A percentile compares a stretch with the other conserved stretches of the same genome.
phyloP scores from a whole-genome alignment of 2,329 filamentous ascomycete genomes.

The Achaetomium macrosporum region DNA sequence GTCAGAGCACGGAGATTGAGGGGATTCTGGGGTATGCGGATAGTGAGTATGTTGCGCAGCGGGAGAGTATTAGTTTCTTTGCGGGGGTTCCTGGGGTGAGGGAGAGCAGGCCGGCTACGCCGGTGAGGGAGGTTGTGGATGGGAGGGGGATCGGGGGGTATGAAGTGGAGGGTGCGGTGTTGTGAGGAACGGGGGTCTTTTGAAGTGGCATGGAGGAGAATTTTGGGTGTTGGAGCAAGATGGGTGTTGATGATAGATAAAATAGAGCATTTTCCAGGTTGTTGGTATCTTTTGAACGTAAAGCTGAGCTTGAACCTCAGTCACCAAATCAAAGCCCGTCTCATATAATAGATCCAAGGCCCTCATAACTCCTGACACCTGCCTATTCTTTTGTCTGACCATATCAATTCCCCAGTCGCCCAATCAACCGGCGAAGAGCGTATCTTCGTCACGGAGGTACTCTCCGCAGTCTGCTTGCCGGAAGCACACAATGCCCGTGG shows the following conservation, averaged over 20 bases:
- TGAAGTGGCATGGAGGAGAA: too few species aligned
- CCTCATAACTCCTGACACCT: slow-evolving; percentile 20
- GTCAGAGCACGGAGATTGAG: slow-evolving; percentile 75
- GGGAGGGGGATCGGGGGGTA: slow-evolving; percentile 23
- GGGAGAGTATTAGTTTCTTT: slow-evolving; percentile 81
- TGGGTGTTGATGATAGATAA: slow-evolving; percentile 1
- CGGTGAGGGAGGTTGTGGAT: slow-evolving; percentile 19
- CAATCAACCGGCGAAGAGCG: slow-evolving; percentile 49
- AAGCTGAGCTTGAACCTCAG: not conserved
- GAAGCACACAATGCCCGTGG: slow-evolving; percentile 84
- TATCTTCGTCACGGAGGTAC: slow-evolving; percentile 80
- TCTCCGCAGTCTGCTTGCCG: slow-evolving; percentile 92
- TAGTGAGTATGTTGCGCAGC: slow-evolving; percentile 85
- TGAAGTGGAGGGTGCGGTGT: slow-evolving; percentile 14
- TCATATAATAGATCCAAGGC: not conserved
- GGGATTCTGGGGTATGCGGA: slow-evolving; percentile 82
- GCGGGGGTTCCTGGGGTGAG: slow-evolving; percentile 23
- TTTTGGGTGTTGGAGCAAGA: not conserved
- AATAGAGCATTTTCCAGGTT: not conserved
- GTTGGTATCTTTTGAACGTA: slow-evolving; percentile 9
- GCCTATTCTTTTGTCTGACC: slow-evolving; percentile 9
- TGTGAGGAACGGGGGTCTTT: not conserved
- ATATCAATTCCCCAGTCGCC: not conserved
- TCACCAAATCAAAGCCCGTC: not conserved
- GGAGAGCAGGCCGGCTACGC: slow-evolving; percentile 48